Base-by-base conservation (phyloP, 805 yeast genomes). In the Kodamaea leandrae region DNA sequence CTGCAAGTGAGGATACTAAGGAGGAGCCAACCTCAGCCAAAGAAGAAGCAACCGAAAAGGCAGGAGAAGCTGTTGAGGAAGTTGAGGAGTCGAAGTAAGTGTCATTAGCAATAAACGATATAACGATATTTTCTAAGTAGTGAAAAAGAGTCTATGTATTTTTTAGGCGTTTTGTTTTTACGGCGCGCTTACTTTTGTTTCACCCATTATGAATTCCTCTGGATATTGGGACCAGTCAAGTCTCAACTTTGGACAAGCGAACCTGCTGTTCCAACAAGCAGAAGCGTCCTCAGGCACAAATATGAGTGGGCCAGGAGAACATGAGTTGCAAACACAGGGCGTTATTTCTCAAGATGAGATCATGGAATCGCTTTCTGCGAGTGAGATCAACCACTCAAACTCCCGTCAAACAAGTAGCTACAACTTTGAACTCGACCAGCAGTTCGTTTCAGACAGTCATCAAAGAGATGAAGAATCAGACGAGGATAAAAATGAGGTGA, bases 321-420 rank as follows among this genome's bases (percentile, higher is more conserved):
- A 57, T 41, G 57, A 52, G 36, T 45, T 63, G 0, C 64, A 55
- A 42, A 45, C 55, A 5, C 66, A 62, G 39, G 55, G 50, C 6
- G 48, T 48, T n/a, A 60, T 60, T 16, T 54, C 66, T 3, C 57
- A 53, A 20, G 56, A 56, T 18, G 66, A 61, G 43, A 33, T 63
- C 9, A 47, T 60, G 30, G 65, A 61, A 42, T 60, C 66, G 1
- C 53, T 62, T 9, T 54, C 54, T 9, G 38, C 42, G 2, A 26
- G 23, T 14, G 43, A 40, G 17, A 25, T 36, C 19, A 30, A 33
- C 27, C 20, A 10, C 23, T 17, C n/a, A 5, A 30, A 6, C 33
- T 30, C 33, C 13, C 20, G 33, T 8, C 33, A 26, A 9, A 17
- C 30, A 26, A 40, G 21, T 6, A 21, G 24, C 20, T 7, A 45